A percentile compares a stretch with the other conserved stretches of the same genome.
These are phyloP conservation scores for Nepenthes alata DNA, from an alignment of 179 eudicot species.

Conservation along the genomic window DNA sequence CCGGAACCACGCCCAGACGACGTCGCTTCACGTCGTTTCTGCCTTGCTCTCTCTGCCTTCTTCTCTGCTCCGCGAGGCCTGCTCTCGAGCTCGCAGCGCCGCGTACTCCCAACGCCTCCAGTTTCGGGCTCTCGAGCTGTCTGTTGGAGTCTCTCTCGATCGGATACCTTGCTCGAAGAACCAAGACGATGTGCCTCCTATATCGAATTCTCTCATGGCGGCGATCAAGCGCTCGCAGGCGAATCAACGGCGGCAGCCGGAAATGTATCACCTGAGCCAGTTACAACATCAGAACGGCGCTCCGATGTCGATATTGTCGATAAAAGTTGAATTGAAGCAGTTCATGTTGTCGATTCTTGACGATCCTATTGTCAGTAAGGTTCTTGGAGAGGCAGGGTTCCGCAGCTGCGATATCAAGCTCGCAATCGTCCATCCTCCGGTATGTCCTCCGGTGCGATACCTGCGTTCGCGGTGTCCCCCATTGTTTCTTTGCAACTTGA, in stretches of 20 bases:
- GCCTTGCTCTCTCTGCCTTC: slow-evolving; percentile 55
- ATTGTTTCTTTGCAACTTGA: slow-evolving; percentile 38
- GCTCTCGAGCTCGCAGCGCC: slow-evolving; percentile 50
- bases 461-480: slow-evolving; percentile 25
- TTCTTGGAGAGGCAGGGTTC: slow-evolving; percentile 81
- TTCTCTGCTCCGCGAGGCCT: slow-evolving; percentile 60
- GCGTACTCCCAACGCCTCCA: slow-evolving; percentile 66
- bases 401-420: slow-evolving; percentile 58
- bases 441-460: slow-evolving; percentile 10
- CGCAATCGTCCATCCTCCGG: slow-evolving; percentile 48
- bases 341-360: slow-evolving; percentile 68
- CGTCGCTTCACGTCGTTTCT: slow-evolving; percentile 77
- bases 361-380: slow-evolving; percentile 82
- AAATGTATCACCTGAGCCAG: slow-evolving; percentile 49
- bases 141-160: slow-evolving; percentile 66
- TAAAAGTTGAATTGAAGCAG: slow-evolving; percentile 71
- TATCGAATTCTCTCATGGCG: slow-evolving; percentile 87
- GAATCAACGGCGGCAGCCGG: slow-evolving; percentile 80
- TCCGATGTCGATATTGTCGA: slow-evolving; percentile 23
- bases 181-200: slow-evolving; percentile 35
- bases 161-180: slow-evolving; percentile 36
- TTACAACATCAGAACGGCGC: slow-evolving; percentile 6
- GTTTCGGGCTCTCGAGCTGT: slow-evolving; percentile 66
- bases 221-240: slow-evolving; percentile 92
- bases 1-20: slow-evolving; percentile 72